phyloP scores from a whole-genome alignment of 768 basidiomycete species.

The Cystofilobasidium bisporidii region DNA sequence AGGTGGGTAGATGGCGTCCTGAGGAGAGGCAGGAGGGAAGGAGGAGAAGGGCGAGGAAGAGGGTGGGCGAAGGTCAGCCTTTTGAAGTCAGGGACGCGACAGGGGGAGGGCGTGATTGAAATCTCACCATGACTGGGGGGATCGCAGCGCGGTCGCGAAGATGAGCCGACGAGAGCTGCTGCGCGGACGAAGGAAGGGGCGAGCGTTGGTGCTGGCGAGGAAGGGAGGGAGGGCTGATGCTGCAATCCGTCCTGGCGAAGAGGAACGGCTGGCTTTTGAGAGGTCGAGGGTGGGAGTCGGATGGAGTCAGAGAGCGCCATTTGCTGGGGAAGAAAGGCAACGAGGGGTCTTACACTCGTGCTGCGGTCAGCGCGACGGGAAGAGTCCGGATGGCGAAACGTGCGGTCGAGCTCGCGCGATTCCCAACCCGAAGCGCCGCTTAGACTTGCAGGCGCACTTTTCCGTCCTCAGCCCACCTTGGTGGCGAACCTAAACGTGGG shows the following conservation, averaged over 20 bases:
- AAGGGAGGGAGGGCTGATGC: neutral
- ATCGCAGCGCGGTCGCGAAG: conserved; percentile 3
- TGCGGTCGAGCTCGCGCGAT: no score
- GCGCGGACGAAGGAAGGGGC: neutral
- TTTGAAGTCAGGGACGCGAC: neutral
- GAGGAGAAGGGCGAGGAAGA: neutral
- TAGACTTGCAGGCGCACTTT: no score
- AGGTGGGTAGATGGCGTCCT: neutral
- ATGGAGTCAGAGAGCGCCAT: no score
- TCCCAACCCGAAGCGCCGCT: no score
- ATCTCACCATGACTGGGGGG: conserved; percentile 1
- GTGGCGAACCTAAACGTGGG: no score
- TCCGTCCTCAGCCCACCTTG: no score
- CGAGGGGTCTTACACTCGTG: no score
- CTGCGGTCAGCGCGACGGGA: no score
- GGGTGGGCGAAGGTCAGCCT: neutral
- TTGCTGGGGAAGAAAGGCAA: no score
- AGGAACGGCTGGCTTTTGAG: neutral
- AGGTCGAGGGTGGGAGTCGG: no score
- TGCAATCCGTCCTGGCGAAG: neutral
- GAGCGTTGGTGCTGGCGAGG: neutral
- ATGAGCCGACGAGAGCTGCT: neutral
- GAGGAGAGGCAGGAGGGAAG: neutral
- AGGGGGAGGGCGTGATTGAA: neutral
- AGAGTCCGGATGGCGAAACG: no score